A percentile compares a stretch with the other conserved stretches of the same genome.
phyloP scores from a whole-genome alignment of 768 basidiomycete species.

The Lentinula raphanica region DNA sequence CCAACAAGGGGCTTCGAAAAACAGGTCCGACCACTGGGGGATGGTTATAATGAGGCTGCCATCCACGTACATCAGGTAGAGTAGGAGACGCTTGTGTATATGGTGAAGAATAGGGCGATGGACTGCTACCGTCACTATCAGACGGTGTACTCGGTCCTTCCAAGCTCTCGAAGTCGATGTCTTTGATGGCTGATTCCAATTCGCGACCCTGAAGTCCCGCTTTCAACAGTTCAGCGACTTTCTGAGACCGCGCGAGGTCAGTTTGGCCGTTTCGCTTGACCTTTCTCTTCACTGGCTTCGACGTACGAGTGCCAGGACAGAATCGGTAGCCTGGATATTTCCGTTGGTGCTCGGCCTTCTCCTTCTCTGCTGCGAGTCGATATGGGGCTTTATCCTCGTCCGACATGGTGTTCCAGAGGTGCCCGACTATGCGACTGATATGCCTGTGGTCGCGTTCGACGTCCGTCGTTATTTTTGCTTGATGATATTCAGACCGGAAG shows the following conservation, averaged over 20 bases:
- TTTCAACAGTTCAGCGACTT: constrained; percentile 45
- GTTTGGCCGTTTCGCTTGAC: constrained; percentile 45
- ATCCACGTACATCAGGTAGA: background rate
- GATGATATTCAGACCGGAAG: constrained; percentile 56
- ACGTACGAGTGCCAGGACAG: constrained; percentile 37
- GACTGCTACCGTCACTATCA: constrained; percentile 5
- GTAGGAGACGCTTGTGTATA: background rate
- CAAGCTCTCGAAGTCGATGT: constrained; percentile 19
- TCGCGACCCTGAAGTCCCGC: constrained; percentile 47
- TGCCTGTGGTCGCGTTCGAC: constrained; percentile 55
- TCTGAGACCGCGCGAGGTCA: constrained; percentile 44
- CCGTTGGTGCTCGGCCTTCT: constrained; percentile 42
- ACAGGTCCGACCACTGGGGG: constrained; percentile 15
- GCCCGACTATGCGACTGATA: constrained; percentile 51
- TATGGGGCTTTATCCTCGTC: constrained; percentile 47
- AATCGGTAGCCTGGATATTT: constrained; percentile 55
- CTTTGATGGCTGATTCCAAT: constrained; percentile 37
- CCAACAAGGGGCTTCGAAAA: constrained; percentile 25
- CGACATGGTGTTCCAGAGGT: constrained; percentile 50
- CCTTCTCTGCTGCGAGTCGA: constrained; percentile 44
- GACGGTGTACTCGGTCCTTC: background rate
- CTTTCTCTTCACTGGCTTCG: constrained; percentile 43
- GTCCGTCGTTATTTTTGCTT: constrained; percentile 39
- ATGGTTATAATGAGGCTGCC: background rate
- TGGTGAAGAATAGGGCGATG: background rate